Evolutionary conservation across 805 yeast species (phyloP).

Genomic region (Lachancea kluyveri): DNA sequence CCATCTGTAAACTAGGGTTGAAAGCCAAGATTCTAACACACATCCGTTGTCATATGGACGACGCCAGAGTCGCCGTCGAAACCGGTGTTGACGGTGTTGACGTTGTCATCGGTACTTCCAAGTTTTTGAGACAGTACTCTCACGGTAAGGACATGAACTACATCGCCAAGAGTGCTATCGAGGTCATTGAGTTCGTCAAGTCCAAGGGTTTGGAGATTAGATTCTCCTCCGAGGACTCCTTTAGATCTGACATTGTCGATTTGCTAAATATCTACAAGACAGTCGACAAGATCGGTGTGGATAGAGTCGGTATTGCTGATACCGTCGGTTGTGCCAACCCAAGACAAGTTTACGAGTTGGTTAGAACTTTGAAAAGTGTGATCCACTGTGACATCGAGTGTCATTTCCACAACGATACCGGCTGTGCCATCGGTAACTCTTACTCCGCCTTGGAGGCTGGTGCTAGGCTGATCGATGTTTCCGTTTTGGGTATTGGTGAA

Average conservation of each 20-base stretch:
- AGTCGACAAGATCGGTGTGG: slow-evolving; percentile 94
- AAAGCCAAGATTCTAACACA: slow-evolving; percentile 94
- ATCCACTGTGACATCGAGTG: slow-evolving; percentile 97
- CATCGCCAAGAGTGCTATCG: slow-evolving; percentile 91
- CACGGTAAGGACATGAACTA: slow-evolving; percentile 99
- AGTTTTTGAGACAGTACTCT: slow-evolving; percentile 85
- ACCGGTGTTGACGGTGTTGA: slow-evolving; percentile 99
- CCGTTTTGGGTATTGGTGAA: slow-evolving; percentile 98
- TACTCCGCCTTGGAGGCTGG: slow-evolving; percentile 98
- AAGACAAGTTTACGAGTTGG: slow-evolving; percentile 95
- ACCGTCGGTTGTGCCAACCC: slow-evolving; percentile 99
- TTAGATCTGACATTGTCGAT: slow-evolving; percentile 94
- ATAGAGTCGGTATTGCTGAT: slow-evolving; percentile 98
- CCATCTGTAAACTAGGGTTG: slow-evolving; percentile 96
- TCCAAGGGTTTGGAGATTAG: slow-evolving; percentile 94
- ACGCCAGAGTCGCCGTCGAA: slow-evolving; percentile 92
- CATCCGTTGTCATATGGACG: slow-evolving; percentile 98
- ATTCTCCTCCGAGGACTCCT: slow-evolving; percentile 94
- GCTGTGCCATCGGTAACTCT: slow-evolving; percentile 98
- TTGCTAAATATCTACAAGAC: slow-evolving; percentile 91
- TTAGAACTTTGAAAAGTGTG: slow-evolving; percentile 85
- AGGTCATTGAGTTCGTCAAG: slow-evolving; percentile 95
- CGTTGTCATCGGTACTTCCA: slow-evolving; percentile 96
- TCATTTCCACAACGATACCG: slow-evolving; percentile 98
- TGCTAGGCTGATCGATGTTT: slow-evolving; percentile 88